Percentiles rank a stretch among this genome's conserved stretches.
phyloP scores from a whole-genome alignment of 257 asterid genomes.

The Gynochthodes officinalis region DNA sequence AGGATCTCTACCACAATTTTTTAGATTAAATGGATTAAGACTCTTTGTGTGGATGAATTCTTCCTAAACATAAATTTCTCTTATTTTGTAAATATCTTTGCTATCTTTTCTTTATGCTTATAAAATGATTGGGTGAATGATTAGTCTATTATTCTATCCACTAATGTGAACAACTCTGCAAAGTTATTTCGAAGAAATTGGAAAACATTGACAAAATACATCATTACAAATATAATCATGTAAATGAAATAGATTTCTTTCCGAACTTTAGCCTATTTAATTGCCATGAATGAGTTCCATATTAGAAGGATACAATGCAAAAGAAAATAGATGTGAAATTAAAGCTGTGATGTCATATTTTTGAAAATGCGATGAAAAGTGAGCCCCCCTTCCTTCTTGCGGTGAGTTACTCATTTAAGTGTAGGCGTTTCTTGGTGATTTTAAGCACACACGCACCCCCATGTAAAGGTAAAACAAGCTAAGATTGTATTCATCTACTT shows the following conservation, averaged over 20 bases:
- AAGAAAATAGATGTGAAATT: neutral
- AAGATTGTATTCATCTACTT: too few relatives aligned
- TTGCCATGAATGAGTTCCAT: neutral
- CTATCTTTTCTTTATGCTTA: neutral
- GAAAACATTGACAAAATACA: neutral
- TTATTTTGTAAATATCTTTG: neutral
- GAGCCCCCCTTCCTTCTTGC: neutral
- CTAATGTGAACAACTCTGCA: neutral
- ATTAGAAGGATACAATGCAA: too few relatives aligned
- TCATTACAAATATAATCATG: neutral
- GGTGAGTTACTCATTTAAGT: neutral
- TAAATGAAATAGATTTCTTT: neutral
- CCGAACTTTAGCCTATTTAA: neutral
- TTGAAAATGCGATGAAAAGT: neutral
- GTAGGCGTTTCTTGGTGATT: neutral
- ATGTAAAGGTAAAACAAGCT: too few relatives aligned
- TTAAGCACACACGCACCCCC: neutral
- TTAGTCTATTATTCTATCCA: neutral
- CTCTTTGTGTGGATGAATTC: neutral
- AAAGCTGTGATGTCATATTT: neutral
- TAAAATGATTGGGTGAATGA: neutral
- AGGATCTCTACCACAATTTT: neutral
- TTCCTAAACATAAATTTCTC: neutral
- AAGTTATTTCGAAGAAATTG: neutral
- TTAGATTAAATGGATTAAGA: neutral